Evolutionary conservation across 495 filamentous ascomycete species (phyloP), one percentile per base, ranked within the genome.

Genomic region (Penicillium bovifimosum): DNA sequence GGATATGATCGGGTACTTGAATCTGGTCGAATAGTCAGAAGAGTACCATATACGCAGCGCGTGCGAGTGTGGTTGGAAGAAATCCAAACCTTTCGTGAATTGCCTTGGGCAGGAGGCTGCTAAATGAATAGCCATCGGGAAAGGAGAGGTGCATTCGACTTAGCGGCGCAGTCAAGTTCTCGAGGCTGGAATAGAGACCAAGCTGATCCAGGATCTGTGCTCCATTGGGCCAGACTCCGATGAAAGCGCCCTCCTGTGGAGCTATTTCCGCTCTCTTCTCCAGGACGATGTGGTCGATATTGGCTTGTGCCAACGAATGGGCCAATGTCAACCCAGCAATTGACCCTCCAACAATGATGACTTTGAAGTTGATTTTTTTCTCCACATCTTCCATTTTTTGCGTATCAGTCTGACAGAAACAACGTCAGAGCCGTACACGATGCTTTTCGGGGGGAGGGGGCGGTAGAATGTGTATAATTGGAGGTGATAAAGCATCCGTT

Each of bases 271-370:
- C 16, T 13, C 62, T 51, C 17, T 62, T 58, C 55, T 82, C 80
- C 1, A 82, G 63, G 2, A 84, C 46, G 8, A 78, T 55, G 35
- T 74, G 77, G 51, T 80, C 75, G 50, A 84, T 76, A 13, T 61
- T 61, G 2, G 65, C 65, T 27, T 61, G 56, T 1, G 64, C 47
- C 13, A 84, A 63, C n/a, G 59, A 62, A 39, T 80, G 71, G 0
- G 80, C 77, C 1, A 77, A 53, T 3, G 73, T 74, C 3, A 84
- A 60, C 0, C 76, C 77, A 4, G 75, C 65, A 20, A 81, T 68
- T 5, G 73, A 74, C 7, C 76, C 79, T 20, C 80, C 80, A 11
- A 76, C 73, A 34, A 84, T 73, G 31, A 84, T 68, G 24, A 76
- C 76, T 41, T 64, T 71, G 62, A 80, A 76, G 2, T 48, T 48